A percentile compares a stretch with the other conserved stretches of the same genome.
Conservation (phyloP, 1,284 basidiomycete species). For the Pholiota adiposa region DNA sequence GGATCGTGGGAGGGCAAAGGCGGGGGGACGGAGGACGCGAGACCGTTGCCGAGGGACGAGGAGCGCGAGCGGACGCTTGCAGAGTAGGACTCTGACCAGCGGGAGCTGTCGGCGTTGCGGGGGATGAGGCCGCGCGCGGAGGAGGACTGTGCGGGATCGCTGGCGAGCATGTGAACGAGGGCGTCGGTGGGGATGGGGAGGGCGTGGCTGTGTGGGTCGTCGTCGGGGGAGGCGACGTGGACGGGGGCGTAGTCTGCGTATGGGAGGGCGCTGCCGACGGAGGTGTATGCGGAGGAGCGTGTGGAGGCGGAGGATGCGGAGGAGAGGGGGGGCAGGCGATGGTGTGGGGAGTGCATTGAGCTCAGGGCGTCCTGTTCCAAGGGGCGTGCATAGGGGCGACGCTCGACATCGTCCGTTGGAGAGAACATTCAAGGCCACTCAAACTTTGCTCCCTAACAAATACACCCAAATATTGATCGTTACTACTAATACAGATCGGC, state of each 20-base stretch:
- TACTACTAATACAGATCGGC: conserved; percentile 45
- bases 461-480: conserved; percentile 22
- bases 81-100: conserved; percentile 73
- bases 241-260: conserved; percentile 67
- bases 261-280: conserved; percentile 59
- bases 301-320: conserved; percentile 73
- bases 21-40: conserved; percentile 37
- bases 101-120: conserved; percentile 29
- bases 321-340: conserved; percentile 57
- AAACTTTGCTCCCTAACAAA: conserved; percentile 16
- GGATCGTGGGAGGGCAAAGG: conserved; percentile 37
- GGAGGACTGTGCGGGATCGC: conserved; percentile 50
- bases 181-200: conserved; percentile 67
- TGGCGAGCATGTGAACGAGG: conserved; percentile 60
- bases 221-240: conserved; percentile 66
- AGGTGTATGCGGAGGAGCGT: conserved; percentile 77
- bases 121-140: conserved; percentile 38
- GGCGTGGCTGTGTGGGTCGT: conserved; percentile 47
- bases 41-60: conserved; percentile 62
- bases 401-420: conserved; percentile 28
- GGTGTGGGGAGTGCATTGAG: conserved; percentile 53
- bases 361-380: conserved; percentile 52
- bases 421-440: conserved; percentile 15
- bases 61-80: conserved; percentile 66
- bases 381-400: background rate